Base-by-base conservation (phyloP, 106 monocot species). In the Triglochin maritima region DNA sequence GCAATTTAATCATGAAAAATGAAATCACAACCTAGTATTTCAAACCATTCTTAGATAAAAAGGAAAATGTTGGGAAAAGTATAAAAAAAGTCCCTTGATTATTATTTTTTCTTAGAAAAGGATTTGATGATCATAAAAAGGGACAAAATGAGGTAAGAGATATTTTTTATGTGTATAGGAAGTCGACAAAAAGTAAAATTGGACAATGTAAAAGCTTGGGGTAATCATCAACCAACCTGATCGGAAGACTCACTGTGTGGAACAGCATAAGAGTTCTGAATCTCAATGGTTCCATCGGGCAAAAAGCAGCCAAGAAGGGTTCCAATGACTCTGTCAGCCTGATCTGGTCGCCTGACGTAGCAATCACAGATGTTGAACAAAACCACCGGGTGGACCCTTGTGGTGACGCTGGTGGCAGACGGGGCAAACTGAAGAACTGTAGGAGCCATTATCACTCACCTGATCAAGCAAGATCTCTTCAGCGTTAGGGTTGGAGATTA, bases 351-450 rank as follows among this genome's bases (percentile, higher is more conserved):
- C 59, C 88, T 70, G 13, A 88, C 82, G 72, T 75, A 88, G 71
- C 74, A 77, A 50, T 88, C 88, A 72, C 88, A 88, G 74, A 88
- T 85, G 78, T 84, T 84, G 62, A 88, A 88, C n/a, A 88, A 77
- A 0, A 88, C 88, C 29, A 88, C 77, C 6, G 88, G 82, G 57
- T 88, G 82, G 51, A 88, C 61, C 56, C 77, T 73, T 14, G 72
- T 82, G 41, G 63, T 69, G 3, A 71, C 12, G 59, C 60, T 78
- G 57, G 81, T 64, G 50, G 76, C 29, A 4, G 79, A 71, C 1
- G 84, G 72, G 43, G 69, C 44, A 62, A 71, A 82, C 63, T 79
- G 84, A 12, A 84, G 81, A 43, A 84, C 79, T 14, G 57, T n/a
- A n/a, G 74, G 29, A 46, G 67, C 72, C 79, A 73, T 77, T 14